A percentile compares a stretch with the other conserved stretches of the same genome.
These are phyloP conservation scores for Nemania serpens DNA, from an alignment of 2,329 filamentous ascomycete species.

Conservation along the genomic window DNA sequence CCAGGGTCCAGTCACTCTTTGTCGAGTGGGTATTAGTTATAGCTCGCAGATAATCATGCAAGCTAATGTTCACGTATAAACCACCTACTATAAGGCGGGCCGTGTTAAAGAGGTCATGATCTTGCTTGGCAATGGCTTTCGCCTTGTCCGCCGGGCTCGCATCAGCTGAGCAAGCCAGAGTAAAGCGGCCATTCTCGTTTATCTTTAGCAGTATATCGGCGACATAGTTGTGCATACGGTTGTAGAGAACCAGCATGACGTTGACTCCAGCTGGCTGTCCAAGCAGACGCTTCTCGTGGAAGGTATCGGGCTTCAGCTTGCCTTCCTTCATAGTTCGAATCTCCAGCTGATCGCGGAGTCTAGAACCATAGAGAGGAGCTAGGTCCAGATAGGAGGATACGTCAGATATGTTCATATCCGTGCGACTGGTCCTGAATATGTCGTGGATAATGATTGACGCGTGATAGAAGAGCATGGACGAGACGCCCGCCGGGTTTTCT, in stretches of 20 bases:
- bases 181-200: slow-evolving; percentile 69
- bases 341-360: slow-evolving; percentile 63
- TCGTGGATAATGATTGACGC: slow-evolving; percentile 70
- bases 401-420: slow-evolving; percentile 65
- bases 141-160: slow-evolving; percentile 39
- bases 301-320: slow-evolving; percentile 73
- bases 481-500: slow-evolving; percentile 73
- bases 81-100: slow-evolving; percentile 58
- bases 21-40: slow-evolving; percentile 65
- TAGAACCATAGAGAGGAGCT: slow-evolving; percentile 72
- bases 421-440: slow-evolving; percentile 67
- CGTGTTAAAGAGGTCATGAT: slow-evolving; percentile 61
- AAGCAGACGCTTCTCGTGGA: slow-evolving; percentile 67
- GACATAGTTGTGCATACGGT: slow-evolving; percentile 71
- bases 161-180: slow-evolving; percentile 43
- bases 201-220: slow-evolving; percentile 66
- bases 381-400: slow-evolving; percentile 79
- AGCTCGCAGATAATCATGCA: slow-evolving; percentile 64
- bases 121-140: slow-evolving; percentile 47
- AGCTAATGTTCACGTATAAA: slow-evolving; percentile 60
- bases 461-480: slow-evolving; percentile 75
- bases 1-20: slow-evolving; percentile 64
- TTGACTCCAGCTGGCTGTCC: slow-evolving; percentile 72
- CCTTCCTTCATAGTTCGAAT: slow-evolving; percentile 68
- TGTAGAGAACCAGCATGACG: slow-evolving; percentile 70